Conservation (phyloP, 1,284 basidiomycete species). For the Pascua sp. region DNA sequence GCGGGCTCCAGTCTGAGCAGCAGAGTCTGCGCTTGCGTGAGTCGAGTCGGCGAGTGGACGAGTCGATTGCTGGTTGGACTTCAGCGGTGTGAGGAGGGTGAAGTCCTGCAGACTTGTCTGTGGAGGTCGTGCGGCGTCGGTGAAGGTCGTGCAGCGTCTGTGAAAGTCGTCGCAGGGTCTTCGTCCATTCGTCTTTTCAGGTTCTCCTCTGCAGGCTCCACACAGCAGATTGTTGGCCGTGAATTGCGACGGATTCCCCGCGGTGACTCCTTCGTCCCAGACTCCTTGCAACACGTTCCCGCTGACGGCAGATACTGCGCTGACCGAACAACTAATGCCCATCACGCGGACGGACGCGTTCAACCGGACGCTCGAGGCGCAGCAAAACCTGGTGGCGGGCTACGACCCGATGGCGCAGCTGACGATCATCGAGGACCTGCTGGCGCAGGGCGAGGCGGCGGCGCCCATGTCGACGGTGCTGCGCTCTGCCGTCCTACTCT, state of each 20-base stretch:
- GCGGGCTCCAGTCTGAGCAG: slow-evolving; percentile 86
- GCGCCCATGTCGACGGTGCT: slow-evolving; percentile 72
- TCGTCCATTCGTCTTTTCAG: too few species aligned
- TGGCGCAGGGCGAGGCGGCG: slow-evolving; percentile 61
- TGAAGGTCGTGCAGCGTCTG: too few species aligned
- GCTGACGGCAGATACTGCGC: slow-evolving; percentile 68
- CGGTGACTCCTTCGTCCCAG: too few species aligned
- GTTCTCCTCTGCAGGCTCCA: too few species aligned
- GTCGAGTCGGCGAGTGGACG: slow-evolving; percentile 31
- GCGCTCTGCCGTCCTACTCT: slow-evolving; percentile 79
- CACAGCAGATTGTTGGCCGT: too few species aligned
- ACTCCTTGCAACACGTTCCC: slow-evolving; percentile 1
- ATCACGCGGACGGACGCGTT: slow-evolving; percentile 84
- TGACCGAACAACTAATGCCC: slow-evolving; percentile 86
- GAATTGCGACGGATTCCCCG: too few species aligned
- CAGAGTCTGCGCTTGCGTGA: slow-evolving; percentile 80
- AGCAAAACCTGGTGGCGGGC: slow-evolving; percentile 91
- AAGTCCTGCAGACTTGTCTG: too few species aligned
- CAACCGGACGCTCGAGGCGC: slow-evolving; percentile 87
- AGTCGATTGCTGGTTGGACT: too few species aligned
- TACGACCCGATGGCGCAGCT: slow-evolving; percentile 76
- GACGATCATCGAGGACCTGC: slow-evolving; percentile 75
- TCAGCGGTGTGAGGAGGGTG: too few species aligned
- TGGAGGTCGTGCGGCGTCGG: too few species aligned
- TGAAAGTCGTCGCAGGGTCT: too few species aligned